A percentile compares a stretch with the other conserved stretches of the same genome.
phyloP scores from a whole-genome alignment of 1,284 basidiomycete genomes.

The Ustilago curta region DNA sequence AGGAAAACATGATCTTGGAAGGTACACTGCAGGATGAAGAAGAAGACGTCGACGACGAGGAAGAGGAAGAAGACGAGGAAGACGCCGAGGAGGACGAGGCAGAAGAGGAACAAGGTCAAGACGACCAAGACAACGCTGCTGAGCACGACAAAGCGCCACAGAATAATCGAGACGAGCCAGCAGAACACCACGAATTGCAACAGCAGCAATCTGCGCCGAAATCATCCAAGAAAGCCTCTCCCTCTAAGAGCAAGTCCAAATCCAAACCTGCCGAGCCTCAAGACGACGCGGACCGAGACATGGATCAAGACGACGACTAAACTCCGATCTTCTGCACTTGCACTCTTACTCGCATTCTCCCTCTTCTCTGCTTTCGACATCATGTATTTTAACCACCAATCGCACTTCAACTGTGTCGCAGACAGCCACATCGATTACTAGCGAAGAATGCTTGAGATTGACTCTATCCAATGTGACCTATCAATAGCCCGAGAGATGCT shows the following conservation, averaged over 20 bases:
- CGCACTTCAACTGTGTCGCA: neutral
- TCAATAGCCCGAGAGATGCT: neutral
- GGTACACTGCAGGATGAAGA: constrained; percentile 40
- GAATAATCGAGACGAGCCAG: constrained; percentile 6
- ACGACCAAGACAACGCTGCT: constrained; percentile 6
- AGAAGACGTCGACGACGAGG: constrained; percentile 24
- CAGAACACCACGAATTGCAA: constrained; percentile 5
- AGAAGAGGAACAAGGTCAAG: constrained; percentile 18
- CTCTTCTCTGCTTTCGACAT: neutral
- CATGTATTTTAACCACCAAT: constrained; percentile 15
- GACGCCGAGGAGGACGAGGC: constrained; percentile 12
- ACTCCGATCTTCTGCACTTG: neutral
- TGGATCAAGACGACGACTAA: constrained; percentile 32
- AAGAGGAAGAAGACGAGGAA: constrained; percentile 29
- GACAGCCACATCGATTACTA: neutral
- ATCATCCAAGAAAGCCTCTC: constrained; percentile 14
- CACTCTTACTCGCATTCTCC: neutral
- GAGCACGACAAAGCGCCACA: constrained; percentile 2
- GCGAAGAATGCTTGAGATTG: constrained; percentile 1
- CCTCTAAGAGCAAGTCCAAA: constrained; percentile 27
- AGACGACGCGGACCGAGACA: constrained; percentile 10
- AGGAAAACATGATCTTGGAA: constrained; percentile 47
- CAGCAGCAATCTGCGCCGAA: constrained; percentile 5
- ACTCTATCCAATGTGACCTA: neutral
- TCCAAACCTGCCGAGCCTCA: constrained; percentile 1